These are phyloP conservation scores for Backusella parvicylindrica DNA, from an alignment of 192 early-diverging fungal species.

Conservation along the genomic window DNA sequence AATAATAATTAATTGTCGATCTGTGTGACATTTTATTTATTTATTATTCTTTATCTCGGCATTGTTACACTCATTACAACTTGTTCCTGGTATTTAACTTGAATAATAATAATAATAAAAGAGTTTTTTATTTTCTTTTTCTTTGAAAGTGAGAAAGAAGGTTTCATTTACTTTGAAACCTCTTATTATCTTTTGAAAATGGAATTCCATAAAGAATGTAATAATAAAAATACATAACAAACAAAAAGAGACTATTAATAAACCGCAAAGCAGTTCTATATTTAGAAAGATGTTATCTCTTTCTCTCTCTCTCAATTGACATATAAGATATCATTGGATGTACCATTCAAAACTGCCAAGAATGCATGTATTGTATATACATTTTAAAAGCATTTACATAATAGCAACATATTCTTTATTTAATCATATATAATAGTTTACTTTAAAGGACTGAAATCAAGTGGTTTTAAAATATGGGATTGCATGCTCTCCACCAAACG, in stretches of 20 bases:
- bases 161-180: background rate
- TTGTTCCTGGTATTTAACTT: background rate
- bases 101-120: too few species aligned
- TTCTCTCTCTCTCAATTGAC: background rate
- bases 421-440: conserved; percentile 26
- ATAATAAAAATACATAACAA: background rate
- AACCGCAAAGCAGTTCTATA: background rate
- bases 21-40: background rate
- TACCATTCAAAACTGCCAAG: too few species aligned
- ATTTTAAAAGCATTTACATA: too few species aligned
- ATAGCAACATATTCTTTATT: background rate
- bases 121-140: too few species aligned
- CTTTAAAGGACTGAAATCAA: conserved; percentile 74
- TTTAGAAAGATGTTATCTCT: background rate
- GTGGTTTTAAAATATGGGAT: conserved; percentile 71
- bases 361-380: too few species aligned
- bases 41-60: background rate
- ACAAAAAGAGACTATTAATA: too few species aligned
- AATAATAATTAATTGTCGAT: too few species aligned
- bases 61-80: background rate
- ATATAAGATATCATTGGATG: background rate
- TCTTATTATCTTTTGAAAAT: too few species aligned
- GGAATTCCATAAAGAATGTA: background rate
- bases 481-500: conserved; percentile 81
- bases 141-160: background rate